A percentile compares a stretch with the other conserved stretches of the same genome.
Conservation (phyloP, 2,329 filamentous ascomycete species). For the Colletotrichum falcatum region DNA sequence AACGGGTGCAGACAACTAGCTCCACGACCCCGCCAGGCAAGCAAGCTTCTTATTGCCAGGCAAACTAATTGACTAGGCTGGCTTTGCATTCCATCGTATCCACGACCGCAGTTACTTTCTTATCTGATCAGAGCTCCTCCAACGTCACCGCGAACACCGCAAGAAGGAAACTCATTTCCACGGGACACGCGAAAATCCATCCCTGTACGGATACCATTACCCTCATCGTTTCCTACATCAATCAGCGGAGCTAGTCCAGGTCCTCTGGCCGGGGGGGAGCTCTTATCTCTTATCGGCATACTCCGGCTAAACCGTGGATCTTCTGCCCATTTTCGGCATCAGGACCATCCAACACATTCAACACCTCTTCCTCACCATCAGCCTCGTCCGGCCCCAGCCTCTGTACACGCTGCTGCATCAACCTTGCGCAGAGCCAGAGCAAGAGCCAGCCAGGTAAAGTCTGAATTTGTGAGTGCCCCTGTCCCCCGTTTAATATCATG, state of each 20-base stretch:
- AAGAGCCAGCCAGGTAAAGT: neutral
- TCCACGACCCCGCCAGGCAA: constrained; percentile 26
- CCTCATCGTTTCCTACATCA: neutral
- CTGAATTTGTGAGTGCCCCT: constrained; percentile 3
- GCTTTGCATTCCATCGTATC: neutral
- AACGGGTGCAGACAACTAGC: constrained; percentile 14
- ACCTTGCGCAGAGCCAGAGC: constrained; percentile 22
- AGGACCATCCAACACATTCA: constrained; percentile 13
- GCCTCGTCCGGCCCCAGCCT: constrained; percentile 4
- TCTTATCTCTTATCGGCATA: constrained; percentile 37
- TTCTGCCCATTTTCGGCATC: constrained; percentile 31
- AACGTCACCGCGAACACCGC: neutral
- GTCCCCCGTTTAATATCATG: neutral
- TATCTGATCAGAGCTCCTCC: neutral
- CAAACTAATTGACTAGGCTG: neutral
- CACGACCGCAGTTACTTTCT: neutral
- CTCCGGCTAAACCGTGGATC: constrained; percentile 36
- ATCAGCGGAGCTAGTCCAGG: neutral
- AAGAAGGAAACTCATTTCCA: neutral
- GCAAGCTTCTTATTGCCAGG: neutral
- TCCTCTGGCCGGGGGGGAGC: constrained; percentile 13
- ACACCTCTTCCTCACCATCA: constrained; percentile 20
- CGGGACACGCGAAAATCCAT: neutral
- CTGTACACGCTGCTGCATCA: constrained; percentile 26
- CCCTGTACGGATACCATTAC: neutral